Conservation (phyloP, 1,284 basidiomycete genomes). For the Leucocoprinus gongylophorus region DNA sequence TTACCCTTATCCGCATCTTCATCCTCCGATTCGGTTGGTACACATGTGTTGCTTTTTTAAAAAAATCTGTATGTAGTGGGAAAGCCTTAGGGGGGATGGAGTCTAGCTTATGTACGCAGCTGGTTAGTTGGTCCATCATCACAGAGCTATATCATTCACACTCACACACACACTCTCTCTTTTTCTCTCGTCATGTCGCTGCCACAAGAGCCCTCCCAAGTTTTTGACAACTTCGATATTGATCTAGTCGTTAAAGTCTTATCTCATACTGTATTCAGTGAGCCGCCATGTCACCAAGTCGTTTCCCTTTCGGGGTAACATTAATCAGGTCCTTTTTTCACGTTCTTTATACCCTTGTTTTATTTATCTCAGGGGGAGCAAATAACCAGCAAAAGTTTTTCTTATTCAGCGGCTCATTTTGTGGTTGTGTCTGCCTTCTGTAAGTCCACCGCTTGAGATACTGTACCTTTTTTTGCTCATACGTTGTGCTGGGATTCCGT, state of each 20-base stretch:
- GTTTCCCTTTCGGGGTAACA: constrained; percentile 9
- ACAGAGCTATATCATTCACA: too few species aligned
- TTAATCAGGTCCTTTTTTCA: constrained; percentile 69
- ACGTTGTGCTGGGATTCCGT: background rate
- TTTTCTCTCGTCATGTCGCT: constrained; percentile 15
- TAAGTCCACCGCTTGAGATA: constrained; percentile 33
- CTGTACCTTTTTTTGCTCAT: background rate
- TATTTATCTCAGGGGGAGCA: constrained; percentile 63
- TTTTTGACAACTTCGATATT: constrained; percentile 62
- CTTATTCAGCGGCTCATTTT: constrained; percentile 48
- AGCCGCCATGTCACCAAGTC: constrained; percentile 22
- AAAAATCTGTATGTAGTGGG: too few species aligned
- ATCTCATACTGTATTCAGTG: constrained; percentile 70
- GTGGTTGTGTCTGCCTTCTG: constrained; percentile 54
- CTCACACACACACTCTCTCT: too few species aligned
- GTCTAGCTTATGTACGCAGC: too few species aligned
- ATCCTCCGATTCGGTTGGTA: too few species aligned
- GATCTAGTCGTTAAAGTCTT: constrained; percentile 74
- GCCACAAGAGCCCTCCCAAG: constrained; percentile 30
- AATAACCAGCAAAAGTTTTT: constrained; percentile 44
- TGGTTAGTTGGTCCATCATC: too few species aligned
- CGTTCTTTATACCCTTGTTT: constrained; percentile 69
- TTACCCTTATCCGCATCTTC: too few species aligned
- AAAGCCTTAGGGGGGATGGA: too few species aligned
- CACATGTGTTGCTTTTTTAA: too few species aligned